phyloP scores from a whole-genome alignment of 305 asterid species.

The Plantago coronopus region DNA sequence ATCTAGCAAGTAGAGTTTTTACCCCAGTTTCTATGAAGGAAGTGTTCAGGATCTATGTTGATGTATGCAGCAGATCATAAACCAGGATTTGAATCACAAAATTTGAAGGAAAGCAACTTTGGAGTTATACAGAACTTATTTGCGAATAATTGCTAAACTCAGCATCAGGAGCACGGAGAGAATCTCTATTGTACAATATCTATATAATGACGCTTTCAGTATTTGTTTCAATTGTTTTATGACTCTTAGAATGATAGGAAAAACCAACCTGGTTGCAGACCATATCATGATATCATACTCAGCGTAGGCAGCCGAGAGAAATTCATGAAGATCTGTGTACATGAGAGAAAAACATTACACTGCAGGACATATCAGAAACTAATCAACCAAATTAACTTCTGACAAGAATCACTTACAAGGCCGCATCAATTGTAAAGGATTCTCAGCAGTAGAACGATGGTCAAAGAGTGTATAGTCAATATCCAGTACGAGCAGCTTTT shows the following conservation, averaged over 20 bases:
- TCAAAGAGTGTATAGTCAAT: slow-evolving; percentile 92
- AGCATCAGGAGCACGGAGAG: neutral
- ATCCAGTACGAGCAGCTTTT: slow-evolving; percentile 88
- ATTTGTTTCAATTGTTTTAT: neutral
- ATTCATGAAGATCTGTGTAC: slow-evolving; percentile 87
- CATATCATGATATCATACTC: slow-evolving; percentile 94
- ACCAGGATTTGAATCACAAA: too few species aligned
- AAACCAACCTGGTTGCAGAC: slow-evolving; percentile 82
- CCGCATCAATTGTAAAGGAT: slow-evolving; percentile 86
- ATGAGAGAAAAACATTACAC: slow-evolving; percentile 14
- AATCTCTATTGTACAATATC: neutral
- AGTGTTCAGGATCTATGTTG: too few species aligned
- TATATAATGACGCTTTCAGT: neutral
- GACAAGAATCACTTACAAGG: slow-evolving; percentile 61
- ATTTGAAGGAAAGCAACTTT: too few species aligned
- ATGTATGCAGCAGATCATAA: too few species aligned
- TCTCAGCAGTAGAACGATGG: slow-evolving; percentile 92
- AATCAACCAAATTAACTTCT: slow-evolving; percentile 9
- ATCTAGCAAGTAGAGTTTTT: too few species aligned
- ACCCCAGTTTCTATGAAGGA: too few species aligned
- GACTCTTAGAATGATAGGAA: slow-evolving; percentile 1
- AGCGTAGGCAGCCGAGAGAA: slow-evolving; percentile 81
- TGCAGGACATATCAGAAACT: slow-evolving; percentile 16
- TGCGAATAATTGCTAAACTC: neutral
- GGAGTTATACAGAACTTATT: neutral